Percentiles rank a stretch among this genome's conserved stretches.
phyloP scores from a whole-genome alignment of 2,329 filamentous ascomycete species.

The Microsporum audouinii region DNA sequence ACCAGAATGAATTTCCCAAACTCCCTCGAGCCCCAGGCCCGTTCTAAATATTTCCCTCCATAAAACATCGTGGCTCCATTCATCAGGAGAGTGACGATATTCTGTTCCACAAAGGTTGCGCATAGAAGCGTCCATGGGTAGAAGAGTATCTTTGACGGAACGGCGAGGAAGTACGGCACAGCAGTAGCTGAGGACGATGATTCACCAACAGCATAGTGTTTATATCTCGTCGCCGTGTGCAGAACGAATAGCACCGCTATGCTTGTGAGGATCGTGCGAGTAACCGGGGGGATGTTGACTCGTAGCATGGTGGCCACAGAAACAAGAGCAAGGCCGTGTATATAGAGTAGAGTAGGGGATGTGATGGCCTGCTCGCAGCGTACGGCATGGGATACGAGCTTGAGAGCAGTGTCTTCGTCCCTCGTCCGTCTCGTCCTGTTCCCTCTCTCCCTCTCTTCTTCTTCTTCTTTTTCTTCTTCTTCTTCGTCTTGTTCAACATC shows the following conservation, averaged over 20 bases:
- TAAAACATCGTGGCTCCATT: conserved; percentile 73
- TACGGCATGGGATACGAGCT: neutral
- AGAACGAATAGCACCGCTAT: conserved; percentile 69
- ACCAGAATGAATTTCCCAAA: conserved; percentile 82
- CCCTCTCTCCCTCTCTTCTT: neutral
- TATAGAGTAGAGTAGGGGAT: neutral
- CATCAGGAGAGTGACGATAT: conserved; percentile 72
- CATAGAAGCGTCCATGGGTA: conserved; percentile 91
- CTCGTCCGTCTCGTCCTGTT: neutral
- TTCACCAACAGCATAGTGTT: conserved; percentile 50
- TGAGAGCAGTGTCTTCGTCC: neutral
- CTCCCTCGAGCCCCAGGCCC: conserved; percentile 86
- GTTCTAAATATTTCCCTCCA: conserved; percentile 86
- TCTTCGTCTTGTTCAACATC: neutral
- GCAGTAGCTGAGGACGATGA: conserved; percentile 22
- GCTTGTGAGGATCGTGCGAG: conserved; percentile 64
- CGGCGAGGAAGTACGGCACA: conserved; percentile 75
- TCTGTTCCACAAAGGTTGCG: conserved; percentile 81
- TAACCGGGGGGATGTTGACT: conserved; percentile 87
- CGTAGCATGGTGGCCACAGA: conserved; percentile 53
- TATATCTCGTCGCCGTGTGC: conserved; percentile 51
- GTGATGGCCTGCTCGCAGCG: neutral
- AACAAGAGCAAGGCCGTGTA: neutral
- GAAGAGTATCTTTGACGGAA: conserved; percentile 69
- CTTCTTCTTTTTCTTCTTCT: neutral